phyloP scores from a whole-genome alignment of 768 basidiomycete species.

The Pulveroboletus ravenelii region DNA sequence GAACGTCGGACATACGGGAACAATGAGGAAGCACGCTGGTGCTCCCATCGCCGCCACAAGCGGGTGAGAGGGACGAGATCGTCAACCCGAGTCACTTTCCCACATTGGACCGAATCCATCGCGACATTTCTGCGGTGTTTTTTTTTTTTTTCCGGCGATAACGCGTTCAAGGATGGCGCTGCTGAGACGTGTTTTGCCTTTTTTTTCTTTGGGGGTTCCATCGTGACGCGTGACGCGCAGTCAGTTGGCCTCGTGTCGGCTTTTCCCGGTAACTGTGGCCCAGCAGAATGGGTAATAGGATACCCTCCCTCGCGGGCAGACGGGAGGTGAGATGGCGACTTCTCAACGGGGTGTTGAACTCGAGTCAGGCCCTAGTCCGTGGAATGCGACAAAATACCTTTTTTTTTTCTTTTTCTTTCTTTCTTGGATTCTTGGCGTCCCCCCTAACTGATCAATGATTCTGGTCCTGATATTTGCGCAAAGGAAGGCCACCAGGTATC shows the following conservation, averaged over 20 bases:
- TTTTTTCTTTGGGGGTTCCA: not conserved
- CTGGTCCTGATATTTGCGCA: too few relatives aligned
- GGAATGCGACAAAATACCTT: too few relatives aligned
- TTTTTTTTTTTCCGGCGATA: conserved; percentile 14
- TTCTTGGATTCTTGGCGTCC: too few relatives aligned
- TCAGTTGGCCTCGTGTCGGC: conserved; percentile 14
- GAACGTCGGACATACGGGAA: conserved; percentile 6
- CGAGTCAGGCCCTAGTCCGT: not conserved
- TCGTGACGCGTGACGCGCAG: too few relatives aligned
- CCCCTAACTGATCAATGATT: too few relatives aligned
- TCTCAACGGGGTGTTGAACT: conserved; percentile 13
- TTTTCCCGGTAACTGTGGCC: conserved; percentile 11
- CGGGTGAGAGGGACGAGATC: not conserved
- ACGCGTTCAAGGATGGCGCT: not conserved
- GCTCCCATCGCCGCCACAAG: conserved; percentile 5
- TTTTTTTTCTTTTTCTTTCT: too few relatives aligned
- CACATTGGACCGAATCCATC: conserved; percentile 14
- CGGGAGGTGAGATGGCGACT: conserved; percentile 11
- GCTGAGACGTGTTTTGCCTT: not conserved
- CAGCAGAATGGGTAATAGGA: conserved; percentile 4
- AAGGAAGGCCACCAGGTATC: too few relatives aligned
- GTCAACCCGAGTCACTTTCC: not conserved
- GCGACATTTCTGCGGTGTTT: conserved; percentile 1
- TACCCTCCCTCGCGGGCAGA: not conserved
- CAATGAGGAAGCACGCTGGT: conserved; percentile 14